Percentiles rank a stretch among this genome's conserved stretches.
Conservation (phyloP, 495 filamentous ascomycete genomes). For the Daldinia concentrica region DNA sequence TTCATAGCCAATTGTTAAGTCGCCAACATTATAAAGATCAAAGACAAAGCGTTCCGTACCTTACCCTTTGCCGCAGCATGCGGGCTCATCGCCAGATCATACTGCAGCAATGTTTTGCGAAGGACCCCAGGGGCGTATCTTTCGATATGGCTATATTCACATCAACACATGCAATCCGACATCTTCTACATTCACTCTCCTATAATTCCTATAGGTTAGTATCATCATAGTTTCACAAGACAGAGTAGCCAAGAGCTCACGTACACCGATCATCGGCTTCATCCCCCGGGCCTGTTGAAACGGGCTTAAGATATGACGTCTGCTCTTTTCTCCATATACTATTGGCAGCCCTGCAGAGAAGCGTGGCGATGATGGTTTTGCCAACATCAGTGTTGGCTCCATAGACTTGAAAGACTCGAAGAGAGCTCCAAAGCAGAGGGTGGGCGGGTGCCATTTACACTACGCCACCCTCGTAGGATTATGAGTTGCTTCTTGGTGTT, state of each 20-base stretch:
- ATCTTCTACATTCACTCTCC: background rate
- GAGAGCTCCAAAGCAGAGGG: conserved; percentile 66
- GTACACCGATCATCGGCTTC: conserved; percentile 74
- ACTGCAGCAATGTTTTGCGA: conserved; percentile 70
- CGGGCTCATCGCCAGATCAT: conserved; percentile 74
- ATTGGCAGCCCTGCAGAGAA: conserved; percentile 69
- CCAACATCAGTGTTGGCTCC: conserved; percentile 84
- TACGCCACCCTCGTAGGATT: background rate
- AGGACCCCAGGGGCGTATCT: conserved; percentile 60
- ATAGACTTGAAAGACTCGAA: conserved; percentile 74
- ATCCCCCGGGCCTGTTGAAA: conserved; percentile 73
- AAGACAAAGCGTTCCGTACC: conserved; percentile 33
- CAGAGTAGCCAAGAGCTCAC: background rate
- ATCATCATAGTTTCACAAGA: background rate
- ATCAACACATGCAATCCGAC: conserved; percentile 20
- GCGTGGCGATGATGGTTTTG: conserved; percentile 77
- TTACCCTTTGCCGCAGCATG: conserved; percentile 68
- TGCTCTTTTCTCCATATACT: conserved; percentile 53
- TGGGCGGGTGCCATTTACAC: conserved; percentile 42
- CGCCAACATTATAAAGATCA: background rate
- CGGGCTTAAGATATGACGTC: conserved; percentile 75
- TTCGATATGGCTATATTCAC: conserved; percentile 62
- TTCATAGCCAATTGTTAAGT: conserved; percentile 16
- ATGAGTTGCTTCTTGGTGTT: background rate
- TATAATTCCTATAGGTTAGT: conserved; percentile 22